Conservation (phyloP, 2,329 filamentous ascomycete genomes). For the Fusarium sp. region DNA sequence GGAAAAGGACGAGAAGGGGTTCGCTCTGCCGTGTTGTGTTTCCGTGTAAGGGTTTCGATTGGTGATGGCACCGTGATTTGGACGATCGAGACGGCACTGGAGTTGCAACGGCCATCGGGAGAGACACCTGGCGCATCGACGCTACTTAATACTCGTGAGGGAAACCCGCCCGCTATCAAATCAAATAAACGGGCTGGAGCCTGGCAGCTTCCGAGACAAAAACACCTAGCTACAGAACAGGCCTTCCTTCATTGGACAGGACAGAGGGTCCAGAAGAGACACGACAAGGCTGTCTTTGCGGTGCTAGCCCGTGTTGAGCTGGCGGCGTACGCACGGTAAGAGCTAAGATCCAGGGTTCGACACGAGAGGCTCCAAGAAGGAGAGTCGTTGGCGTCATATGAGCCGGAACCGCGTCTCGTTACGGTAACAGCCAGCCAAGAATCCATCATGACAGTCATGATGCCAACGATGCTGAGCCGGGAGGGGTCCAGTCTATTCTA, state of each 20-base stretch:
- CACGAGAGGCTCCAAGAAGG: constrained; percentile 11
- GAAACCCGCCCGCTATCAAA: constrained; percentile 4
- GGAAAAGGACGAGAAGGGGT: constrained; percentile 7
- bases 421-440: neutral
- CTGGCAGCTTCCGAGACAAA: constrained; percentile 29
- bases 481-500: neutral
- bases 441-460: constrained; percentile 34
- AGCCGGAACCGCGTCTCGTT: neutral
- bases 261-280: neutral
- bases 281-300: constrained; percentile 6
- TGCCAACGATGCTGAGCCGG: neutral
- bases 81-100: constrained; percentile 24
- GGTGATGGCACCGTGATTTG: constrained; percentile 21
- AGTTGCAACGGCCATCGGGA: constrained; percentile 21
- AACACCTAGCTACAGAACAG: neutral
- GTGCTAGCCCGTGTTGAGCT: neutral
- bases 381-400: constrained; percentile 41
- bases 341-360: constrained; percentile 11
- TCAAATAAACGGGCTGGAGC: constrained; percentile 25
- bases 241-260: constrained; percentile 11
- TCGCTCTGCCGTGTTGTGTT: neutral
- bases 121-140: constrained; percentile 27
- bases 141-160: constrained; percentile 33
- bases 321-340: constrained; percentile 5
- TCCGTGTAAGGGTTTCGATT: neutral